Base-by-base conservation (phyloP, 768 basidiomycete species). In the Leccinum rimulosum region DNA sequence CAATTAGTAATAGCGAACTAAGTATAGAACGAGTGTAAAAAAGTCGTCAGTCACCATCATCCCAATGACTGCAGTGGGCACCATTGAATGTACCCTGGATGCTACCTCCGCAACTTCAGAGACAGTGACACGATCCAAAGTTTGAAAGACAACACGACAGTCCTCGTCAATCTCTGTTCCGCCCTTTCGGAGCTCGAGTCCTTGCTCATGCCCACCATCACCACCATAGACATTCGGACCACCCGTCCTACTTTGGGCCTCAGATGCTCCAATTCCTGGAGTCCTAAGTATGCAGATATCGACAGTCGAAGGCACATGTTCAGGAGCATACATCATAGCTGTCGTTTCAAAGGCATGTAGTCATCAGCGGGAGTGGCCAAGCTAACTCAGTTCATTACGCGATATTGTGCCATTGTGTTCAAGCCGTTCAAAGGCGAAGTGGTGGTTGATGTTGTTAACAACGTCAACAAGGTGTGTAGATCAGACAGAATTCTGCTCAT, bases 341-440 rank as follows among this genome's bases (percentile, higher is more conserved):
- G 92, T 95, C 50, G 87, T 94, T 35, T 91, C 89, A 22, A n/a
- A n/a, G n/a, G n/a, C n/a, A n/a, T n/a, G n/a, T n/a, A n/a, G n/a
- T n/a, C n/a, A n/a, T n/a, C n/a, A n/a, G n/a, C n/a, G n/a, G n/a
- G n/a, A n/a, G n/a, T 35, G 96, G 95, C 1, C 93, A 96, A 75
- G 97, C 97, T 4, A 93, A 25, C 25, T 25, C 25, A 98, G 76
- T 98, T 99, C 74, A 83, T 93, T 63, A 93, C 94, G 22, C 81
- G 89, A 56, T 99, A 98, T 75, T 86, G 90, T 27, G 97, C 97
- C 7, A 94, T 99, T 64, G 96, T 99, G 19, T 98, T 97, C 84
- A 95, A 98, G 75, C 97, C 97, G 19, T 98, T 98, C 83, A 97
- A 98, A 74, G 95, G 95, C 9, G 96, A 99, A 72, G 96, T 98